Conservation (phyloP, 140 eudicot species). For the Bidens hawaiensis region DNA sequence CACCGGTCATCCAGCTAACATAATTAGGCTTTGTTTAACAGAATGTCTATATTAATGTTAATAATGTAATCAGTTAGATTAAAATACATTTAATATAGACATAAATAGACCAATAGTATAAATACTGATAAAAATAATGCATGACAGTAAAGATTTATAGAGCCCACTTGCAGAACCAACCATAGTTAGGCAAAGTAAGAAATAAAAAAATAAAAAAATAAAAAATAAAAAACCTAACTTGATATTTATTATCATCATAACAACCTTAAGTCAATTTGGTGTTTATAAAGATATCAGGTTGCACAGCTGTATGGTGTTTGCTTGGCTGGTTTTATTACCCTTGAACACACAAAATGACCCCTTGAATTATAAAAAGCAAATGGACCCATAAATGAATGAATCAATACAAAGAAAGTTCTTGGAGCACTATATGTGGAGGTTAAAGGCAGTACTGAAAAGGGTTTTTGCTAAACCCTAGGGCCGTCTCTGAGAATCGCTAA, state of each 20-base stretch:
- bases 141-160: conserved; percentile 31
- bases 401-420: conserved; percentile 20
- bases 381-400: conserved; percentile 32
- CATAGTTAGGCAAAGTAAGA: conserved; percentile 25
- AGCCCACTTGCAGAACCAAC: conserved; percentile 39
- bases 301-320: conserved; percentile 29
- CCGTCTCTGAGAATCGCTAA: too few relatives aligned
- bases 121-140: background rate
- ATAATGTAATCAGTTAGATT: conserved; percentile 20
- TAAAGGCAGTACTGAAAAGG: too few relatives aligned
- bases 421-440: conserved; percentile 46
- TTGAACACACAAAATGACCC: conserved; percentile 17
- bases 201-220: conserved; percentile 3
- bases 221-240: conserved; percentile 13
- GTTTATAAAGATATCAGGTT: conserved; percentile 22
- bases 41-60: conserved; percentile 7
- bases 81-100: conserved; percentile 16
- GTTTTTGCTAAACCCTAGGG: too few relatives aligned
- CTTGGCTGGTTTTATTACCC: conserved; percentile 24
- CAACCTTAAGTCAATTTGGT: conserved; percentile 33
- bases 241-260: conserved; percentile 6
- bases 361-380: conserved; percentile 19
- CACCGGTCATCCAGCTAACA: conserved; percentile 23
- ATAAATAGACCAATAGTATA: conserved; percentile 20
- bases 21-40: conserved; percentile 18